These are phyloP conservation scores for Coniferiporia weirii DNA, from an alignment of 1,284 basidiomycete genomes.

Conservation along the genomic window DNA sequence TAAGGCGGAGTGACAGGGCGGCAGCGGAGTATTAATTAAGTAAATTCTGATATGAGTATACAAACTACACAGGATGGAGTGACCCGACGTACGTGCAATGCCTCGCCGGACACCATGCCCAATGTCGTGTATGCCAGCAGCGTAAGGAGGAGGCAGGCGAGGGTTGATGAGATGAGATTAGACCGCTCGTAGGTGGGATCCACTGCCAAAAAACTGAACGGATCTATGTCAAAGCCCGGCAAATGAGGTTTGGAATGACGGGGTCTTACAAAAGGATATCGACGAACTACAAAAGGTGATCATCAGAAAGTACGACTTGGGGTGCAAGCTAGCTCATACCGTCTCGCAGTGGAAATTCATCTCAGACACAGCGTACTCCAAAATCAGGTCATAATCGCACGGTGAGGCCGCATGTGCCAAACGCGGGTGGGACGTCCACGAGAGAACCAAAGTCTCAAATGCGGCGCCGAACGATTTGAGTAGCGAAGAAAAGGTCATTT, in stretches of 20 bases:
- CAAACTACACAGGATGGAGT: not conserved
- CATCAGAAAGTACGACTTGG: not conserved
- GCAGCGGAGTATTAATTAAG: not conserved
- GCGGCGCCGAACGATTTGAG: not conserved
- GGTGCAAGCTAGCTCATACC: constrained; percentile 1
- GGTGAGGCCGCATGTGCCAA: constrained; percentile 10
- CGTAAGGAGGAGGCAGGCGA: constrained; percentile 16
- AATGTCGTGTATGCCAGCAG: constrained; percentile 12
- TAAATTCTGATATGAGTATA: not conserved
- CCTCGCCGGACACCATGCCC: constrained; percentile 14
- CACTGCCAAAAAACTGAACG: constrained; percentile 4
- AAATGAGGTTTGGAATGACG: not conserved
- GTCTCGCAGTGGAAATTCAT: constrained; percentile 18
- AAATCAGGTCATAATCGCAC: constrained; percentile 11
- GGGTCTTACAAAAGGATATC: constrained; percentile 12
- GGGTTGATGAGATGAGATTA: constrained; percentile 8
- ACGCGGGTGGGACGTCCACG: constrained; percentile 14
- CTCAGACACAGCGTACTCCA: constrained; percentile 10
- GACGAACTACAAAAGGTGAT: not conserved
- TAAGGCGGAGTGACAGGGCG: too few relatives aligned
- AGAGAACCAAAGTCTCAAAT: constrained; percentile 13
- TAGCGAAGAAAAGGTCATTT: not conserved
- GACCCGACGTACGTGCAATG: constrained; percentile 10
- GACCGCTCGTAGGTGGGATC: not conserved
- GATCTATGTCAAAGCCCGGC: not conserved